A percentile compares a stretch with the other conserved stretches of the same genome.
Evolutionary conservation across 306 rosid species (phyloP).

Genomic region (Vigna trinervia): DNA sequence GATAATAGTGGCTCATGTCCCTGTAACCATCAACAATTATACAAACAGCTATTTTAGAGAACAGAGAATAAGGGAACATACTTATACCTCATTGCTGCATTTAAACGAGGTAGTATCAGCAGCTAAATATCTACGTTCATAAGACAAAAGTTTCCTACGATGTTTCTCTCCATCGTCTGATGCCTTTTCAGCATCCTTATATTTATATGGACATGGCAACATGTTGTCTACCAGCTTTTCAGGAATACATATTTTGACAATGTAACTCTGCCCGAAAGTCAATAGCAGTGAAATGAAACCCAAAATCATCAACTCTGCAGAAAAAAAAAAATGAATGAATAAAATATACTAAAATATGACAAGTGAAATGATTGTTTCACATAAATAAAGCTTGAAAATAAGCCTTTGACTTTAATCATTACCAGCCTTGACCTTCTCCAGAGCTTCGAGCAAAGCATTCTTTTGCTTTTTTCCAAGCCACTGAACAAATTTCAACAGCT

Average conservation of each 20-base stretch:
- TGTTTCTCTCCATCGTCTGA: constrained; percentile 41
- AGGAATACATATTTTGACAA: constrained; percentile 77
- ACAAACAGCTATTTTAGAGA: constrained; percentile 17
- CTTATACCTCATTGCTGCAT: constrained; percentile 66
- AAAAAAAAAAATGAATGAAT: not conserved
- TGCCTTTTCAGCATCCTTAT: not conserved
- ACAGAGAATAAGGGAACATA: not conserved
- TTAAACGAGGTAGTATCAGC: constrained; percentile 40
- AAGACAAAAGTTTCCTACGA: constrained; percentile 63
- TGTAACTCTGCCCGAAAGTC: constrained; percentile 83
- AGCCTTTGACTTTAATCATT: constrained; percentile 19
- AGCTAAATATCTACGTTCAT: constrained; percentile 70
- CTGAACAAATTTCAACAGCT: constrained; percentile 38
- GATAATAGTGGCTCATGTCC: constrained; percentile 80
- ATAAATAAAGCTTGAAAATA: not conserved
- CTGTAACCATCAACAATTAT: constrained; percentile 55
- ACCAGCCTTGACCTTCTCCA: constrained; percentile 92
- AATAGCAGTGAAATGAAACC: constrained; percentile 92
- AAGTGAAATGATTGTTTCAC: not conserved
- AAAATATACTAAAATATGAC: not conserved
- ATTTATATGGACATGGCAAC: constrained; percentile 69
- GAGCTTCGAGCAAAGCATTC: constrained; percentile 82
- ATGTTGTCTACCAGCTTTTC: constrained; percentile 56
- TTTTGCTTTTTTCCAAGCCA: constrained; percentile 47
- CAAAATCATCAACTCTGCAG: constrained; percentile 95